A percentile compares a stretch with the other conserved stretches of the same genome.
phyloP scores from a whole-genome alignment of 768 basidiomycete species.

The Dendrothele bispora region DNA sequence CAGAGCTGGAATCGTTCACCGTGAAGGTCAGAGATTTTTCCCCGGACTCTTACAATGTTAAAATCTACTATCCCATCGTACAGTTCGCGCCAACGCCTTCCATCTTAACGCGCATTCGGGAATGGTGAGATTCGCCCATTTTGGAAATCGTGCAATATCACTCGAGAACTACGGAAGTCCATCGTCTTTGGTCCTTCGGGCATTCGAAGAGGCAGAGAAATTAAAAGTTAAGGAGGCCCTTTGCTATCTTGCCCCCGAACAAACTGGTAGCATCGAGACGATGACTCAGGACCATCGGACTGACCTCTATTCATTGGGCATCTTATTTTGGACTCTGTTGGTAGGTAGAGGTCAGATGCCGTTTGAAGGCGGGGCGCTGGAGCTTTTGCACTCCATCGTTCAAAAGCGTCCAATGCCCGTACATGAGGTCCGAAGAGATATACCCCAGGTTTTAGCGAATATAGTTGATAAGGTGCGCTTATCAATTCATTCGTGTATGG shows the following conservation, averaged over 20 bases:
- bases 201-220: constrained; percentile 61
- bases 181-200: constrained; percentile 63
- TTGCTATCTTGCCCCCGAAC: constrained; percentile 75
- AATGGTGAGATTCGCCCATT: constrained; percentile 69
- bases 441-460: constrained; percentile 67
- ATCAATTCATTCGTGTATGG: neutral
- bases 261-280: constrained; percentile 73
- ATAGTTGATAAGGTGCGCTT: constrained; percentile 64
- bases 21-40: constrained; percentile 50
- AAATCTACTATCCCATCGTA: neutral
- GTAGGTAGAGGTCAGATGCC: constrained; percentile 68
- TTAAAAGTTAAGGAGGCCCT: constrained; percentile 74
- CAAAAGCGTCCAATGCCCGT: constrained; percentile 75
- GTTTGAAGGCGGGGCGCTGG: constrained; percentile 59
- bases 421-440: constrained; percentile 70
- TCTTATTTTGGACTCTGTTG: constrained; percentile 74
- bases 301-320: constrained; percentile 72
- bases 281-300: constrained; percentile 73
- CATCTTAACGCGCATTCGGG: constrained; percentile 72
- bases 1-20: constrained; percentile 61
- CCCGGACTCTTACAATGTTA: neutral
- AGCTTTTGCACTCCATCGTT: constrained; percentile 69
- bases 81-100: constrained; percentile 76
- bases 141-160: constrained; percentile 72
- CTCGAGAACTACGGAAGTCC: constrained; percentile 72